phyloP scores from a whole-genome alignment of 1,284 basidiomycete genomes.

The Xanthoconium separans region DNA sequence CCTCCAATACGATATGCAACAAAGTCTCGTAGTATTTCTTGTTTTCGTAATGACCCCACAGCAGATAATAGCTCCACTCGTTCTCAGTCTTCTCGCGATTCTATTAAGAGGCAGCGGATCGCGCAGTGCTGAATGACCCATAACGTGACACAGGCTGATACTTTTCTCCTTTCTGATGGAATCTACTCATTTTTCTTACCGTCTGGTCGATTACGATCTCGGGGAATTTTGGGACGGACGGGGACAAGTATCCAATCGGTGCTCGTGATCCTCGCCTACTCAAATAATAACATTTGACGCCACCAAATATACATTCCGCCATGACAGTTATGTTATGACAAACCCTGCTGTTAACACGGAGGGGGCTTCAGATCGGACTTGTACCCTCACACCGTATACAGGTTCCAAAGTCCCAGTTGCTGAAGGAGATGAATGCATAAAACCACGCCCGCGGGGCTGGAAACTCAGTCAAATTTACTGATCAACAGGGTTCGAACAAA shows the following conservation, averaged over 20 bases:
- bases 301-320: not conserved
- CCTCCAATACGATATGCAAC: not conserved
- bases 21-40: not conserved
- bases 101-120: slow-evolving; percentile 18
- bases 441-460: not conserved
- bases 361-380: not conserved
- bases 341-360: not conserved
- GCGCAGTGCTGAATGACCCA: not conserved
- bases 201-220: slow-evolving; percentile 8
- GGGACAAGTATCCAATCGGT: slow-evolving; percentile 10
- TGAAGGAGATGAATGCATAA: not conserved
- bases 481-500: not conserved
- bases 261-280: slow-evolving; percentile 24
- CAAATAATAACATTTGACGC: slow-evolving; percentile 1
- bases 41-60: not conserved
- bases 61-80: not conserved
- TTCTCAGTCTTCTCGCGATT: not conserved
- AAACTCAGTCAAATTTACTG: not conserved
- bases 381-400: not conserved
- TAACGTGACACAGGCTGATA: not conserved
- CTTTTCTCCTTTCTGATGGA: not conserved
- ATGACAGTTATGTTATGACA: slow-evolving; percentile 1
- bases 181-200: not conserved
- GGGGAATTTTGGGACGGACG: not conserved
- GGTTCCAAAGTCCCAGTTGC: not conserved